These are phyloP conservation scores for Termitomyces eurrhizus DNA, from an alignment of 768 basidiomycete species.

Conservation along the genomic window DNA sequence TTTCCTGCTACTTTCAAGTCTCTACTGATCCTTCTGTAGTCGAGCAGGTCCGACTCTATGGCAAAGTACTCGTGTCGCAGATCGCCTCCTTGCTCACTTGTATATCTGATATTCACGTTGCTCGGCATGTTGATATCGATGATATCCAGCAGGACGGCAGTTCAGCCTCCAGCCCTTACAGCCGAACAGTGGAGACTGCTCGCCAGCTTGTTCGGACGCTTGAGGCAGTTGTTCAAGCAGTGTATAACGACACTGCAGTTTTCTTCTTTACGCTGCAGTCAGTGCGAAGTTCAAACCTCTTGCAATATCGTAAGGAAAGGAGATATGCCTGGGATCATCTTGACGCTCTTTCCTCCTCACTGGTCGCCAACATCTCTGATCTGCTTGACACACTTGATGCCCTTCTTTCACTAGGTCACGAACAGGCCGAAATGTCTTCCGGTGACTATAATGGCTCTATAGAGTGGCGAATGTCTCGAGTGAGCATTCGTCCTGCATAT, in stretches of 20 bases:
- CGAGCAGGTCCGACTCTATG: slow-evolving; percentile 37
- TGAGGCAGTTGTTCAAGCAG: slow-evolving; percentile 65
- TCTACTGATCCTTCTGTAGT: slow-evolving; percentile 22
- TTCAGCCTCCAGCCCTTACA: slow-evolving; percentile 48
- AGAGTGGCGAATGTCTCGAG: slow-evolving; percentile 71
- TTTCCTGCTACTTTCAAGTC: background rate
- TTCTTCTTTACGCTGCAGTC: slow-evolving; percentile 59
- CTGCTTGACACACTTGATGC: slow-evolving; percentile 59
- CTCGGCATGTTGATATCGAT: slow-evolving; percentile 80
- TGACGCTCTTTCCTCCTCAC: slow-evolving; percentile 44
- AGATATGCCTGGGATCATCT: slow-evolving; percentile 40
- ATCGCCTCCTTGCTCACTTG: slow-evolving; percentile 56
- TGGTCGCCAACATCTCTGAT: slow-evolving; percentile 53
- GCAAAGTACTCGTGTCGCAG: slow-evolving; percentile 50
- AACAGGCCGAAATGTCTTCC: slow-evolving; percentile 66
- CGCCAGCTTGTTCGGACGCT: slow-evolving; percentile 63
- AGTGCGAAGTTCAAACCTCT: slow-evolving; percentile 35
- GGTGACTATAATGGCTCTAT: slow-evolving; percentile 74
- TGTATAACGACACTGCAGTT: slow-evolving; percentile 67
- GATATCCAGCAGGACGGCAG: slow-evolving; percentile 53
- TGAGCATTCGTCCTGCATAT: slow-evolving; percentile 50
- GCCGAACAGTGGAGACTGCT: slow-evolving; percentile 65
- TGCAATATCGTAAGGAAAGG: slow-evolving; percentile 27
- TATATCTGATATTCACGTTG: slow-evolving; percentile 71
- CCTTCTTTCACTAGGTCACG: slow-evolving; percentile 59